These are phyloP conservation scores for Zygosaccharomyces sapae DNA, from an alignment of 1,139 yeast species.

Conservation along the genomic window DNA sequence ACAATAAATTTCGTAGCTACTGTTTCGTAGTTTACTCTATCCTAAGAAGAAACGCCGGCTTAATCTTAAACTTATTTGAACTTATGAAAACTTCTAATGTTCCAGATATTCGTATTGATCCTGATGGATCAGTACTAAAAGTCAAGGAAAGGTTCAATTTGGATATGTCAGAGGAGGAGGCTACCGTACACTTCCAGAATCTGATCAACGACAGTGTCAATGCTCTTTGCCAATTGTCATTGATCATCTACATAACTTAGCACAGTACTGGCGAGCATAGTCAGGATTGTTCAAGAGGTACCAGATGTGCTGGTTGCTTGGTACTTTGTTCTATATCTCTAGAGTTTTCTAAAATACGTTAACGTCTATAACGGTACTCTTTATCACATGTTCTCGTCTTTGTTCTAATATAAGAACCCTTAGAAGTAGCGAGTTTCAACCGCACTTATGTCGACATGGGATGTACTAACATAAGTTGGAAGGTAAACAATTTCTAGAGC, in stretches of 20 bases:
- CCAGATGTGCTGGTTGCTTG: constrained; percentile 1
- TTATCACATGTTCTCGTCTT: not conserved
- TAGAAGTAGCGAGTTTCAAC: not conserved
- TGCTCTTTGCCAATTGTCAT: constrained; percentile 93
- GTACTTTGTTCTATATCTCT: not conserved
- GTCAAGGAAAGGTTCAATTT: constrained; percentile 92
- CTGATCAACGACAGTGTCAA: constrained; percentile 90
- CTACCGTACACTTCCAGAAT: constrained; percentile 88
- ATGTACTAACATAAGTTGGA: not conserved
- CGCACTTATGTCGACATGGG: too few species aligned
- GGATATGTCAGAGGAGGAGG: constrained; percentile 93
- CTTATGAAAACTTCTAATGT: constrained; percentile 92
- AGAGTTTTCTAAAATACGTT: not conserved
- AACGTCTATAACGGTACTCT: not conserved
- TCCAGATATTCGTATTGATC: constrained; percentile 77
- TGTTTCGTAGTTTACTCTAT: constrained; percentile 95
- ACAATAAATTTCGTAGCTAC: constrained; percentile 79
- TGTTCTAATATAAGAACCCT: not conserved
- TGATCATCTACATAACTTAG: constrained; percentile 89
- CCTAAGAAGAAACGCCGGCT: constrained; percentile 79
- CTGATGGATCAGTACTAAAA: constrained; percentile 74
- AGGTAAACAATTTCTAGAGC: too few species aligned
- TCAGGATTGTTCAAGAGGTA: not conserved
- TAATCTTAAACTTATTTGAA: constrained; percentile 85
- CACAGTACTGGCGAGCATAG: constrained; percentile 95